These are phyloP conservation scores for Ceratobasidium papillatum DNA, from an alignment of 1,284 basidiomycete genomes.

Conservation along the genomic window DNA sequence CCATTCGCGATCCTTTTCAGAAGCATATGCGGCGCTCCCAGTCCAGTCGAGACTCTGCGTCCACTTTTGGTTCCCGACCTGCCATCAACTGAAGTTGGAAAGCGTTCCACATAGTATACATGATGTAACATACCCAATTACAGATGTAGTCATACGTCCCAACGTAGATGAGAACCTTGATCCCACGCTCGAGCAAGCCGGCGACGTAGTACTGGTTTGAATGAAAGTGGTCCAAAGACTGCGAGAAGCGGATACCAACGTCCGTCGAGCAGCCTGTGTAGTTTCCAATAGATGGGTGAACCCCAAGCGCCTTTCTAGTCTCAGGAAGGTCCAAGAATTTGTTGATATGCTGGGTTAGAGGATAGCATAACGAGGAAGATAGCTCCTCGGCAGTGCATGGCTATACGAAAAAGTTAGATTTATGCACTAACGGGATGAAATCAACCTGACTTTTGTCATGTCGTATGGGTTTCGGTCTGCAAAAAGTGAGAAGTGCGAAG, in stretches of 20 bases:
- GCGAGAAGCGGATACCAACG: conserved; percentile 49
- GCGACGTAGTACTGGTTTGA: conserved; percentile 51
- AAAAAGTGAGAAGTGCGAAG: background rate
- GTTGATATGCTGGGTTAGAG: conserved; percentile 52
- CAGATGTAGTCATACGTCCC: conserved; percentile 78
- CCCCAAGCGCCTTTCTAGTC: conserved; percentile 53
- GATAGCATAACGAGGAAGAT: conserved; percentile 51
- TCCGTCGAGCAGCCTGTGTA: conserved; percentile 50
- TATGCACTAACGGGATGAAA: background rate
- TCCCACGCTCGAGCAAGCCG: conserved; percentile 62
- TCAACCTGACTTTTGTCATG: conserved; percentile 23
- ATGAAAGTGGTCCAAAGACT: conserved; percentile 21
- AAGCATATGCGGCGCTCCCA: conserved; percentile 52
- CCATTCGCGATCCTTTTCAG: conserved; percentile 56
- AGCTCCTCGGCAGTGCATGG: conserved; percentile 30
- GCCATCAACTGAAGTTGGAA: background rate
- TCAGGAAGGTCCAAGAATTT: conserved; percentile 55
- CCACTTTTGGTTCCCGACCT: conserved; percentile 54
- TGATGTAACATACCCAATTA: conserved; percentile 57
- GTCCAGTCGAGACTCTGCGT: conserved; percentile 54
- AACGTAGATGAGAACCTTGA: conserved; percentile 78
- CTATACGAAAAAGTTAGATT: background rate
- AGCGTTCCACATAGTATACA: background rate
- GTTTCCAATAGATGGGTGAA: conserved; percentile 48
- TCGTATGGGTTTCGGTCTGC: conserved; percentile 30